Conservation (phyloP, 2,329 filamentous ascomycete species). For the Exophiala aquamarina region DNA sequence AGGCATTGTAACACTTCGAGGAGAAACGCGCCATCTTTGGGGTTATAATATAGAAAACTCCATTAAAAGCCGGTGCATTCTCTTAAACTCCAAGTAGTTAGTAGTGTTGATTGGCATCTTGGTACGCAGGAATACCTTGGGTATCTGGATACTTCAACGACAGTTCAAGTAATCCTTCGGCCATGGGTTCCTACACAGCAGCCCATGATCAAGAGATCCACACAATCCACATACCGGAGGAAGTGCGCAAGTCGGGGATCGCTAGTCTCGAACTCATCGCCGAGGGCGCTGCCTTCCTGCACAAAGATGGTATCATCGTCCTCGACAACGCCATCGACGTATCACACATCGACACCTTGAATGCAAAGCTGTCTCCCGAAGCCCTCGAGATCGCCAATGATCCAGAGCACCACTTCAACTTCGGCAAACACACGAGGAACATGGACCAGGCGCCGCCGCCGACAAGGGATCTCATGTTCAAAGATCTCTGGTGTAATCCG, state of each 20-base stretch:
- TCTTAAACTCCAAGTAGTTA: no score
- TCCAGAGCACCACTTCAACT: conserved; percentile 32
- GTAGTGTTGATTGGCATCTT: no score
- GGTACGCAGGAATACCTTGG: no score
- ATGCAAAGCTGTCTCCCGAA: conserved; percentile 31
- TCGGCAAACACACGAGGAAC: conserved; percentile 36
- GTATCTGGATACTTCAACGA: no score
- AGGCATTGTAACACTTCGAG: no score
- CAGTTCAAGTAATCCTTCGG: not conserved
- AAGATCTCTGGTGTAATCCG: conserved; percentile 41
- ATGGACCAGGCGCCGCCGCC: conserved; percentile 44
- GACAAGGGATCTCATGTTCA: conserved; percentile 35
- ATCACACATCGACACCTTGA: conserved; percentile 35
- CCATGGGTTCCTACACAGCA: conserved; percentile 22
- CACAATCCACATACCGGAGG: conserved; percentile 23
- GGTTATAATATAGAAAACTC: no score
- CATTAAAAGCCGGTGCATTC: no score
- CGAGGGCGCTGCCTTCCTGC: conserved; percentile 29
- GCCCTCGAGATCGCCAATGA: conserved; percentile 34
- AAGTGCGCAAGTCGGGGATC: conserved; percentile 13
- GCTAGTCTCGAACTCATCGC: conserved; percentile 25
- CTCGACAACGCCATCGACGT: conserved; percentile 38
- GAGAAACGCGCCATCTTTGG: no score
- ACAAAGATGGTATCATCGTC: conserved; percentile 40
- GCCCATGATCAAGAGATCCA: conserved; percentile 25